Evolutionary conservation across 495 filamentous ascomycete species (phyloP), one percentile per base, ranked within the genome.

Genomic region (Usnea hakonensis): DNA sequence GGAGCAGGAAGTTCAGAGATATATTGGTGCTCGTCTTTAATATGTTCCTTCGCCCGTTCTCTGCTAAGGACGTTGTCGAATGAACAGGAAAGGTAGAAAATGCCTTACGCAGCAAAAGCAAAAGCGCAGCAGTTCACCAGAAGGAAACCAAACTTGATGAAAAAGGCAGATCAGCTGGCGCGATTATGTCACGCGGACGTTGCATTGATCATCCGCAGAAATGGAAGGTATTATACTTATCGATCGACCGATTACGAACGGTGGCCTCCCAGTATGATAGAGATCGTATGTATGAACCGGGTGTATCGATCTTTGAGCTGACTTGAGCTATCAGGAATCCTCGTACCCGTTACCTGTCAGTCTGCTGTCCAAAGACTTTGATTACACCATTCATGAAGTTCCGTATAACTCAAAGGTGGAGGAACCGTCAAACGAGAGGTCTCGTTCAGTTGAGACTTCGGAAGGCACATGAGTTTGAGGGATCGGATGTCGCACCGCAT

Each of bases 141-240:
- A 64, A 60, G 57, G 46, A 60, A 60, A 64, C 54, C 53, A 30
- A 60, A 41, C 44, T 35, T 60, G 17, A n/a, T 60, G 16, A 60
- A 57, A 30, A 61, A 64, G 58, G 43, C 44, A 44, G 57, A 64
- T n/a, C n/a, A n/a, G n/a, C n/a, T n/a, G n/a, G n/a, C n/a, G n/a
- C n/a, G n/a, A n/a, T n/a, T n/a, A n/a, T 64, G 32, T 52, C 54
- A 32, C 60, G 32, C 41, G 50, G 32, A 55, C 48, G n/a, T n/a
- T n/a, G n/a, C n/a, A n/a, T n/a, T n/a, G n/a, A n/a, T n/a, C n/a
- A n/a, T n/a, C n/a, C n/a, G n/a, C n/a, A 64, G 54, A 57, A 59
- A 41, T 40, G 62, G 62, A 26, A 64, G 62, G 53, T 64, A 64
- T 59, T 64, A 64, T 60, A 61, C 35, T 35, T 64, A 64, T 40